Conservation (phyloP, 2,329 filamentous ascomycete genomes). For the Venturia oleaginea region DNA sequence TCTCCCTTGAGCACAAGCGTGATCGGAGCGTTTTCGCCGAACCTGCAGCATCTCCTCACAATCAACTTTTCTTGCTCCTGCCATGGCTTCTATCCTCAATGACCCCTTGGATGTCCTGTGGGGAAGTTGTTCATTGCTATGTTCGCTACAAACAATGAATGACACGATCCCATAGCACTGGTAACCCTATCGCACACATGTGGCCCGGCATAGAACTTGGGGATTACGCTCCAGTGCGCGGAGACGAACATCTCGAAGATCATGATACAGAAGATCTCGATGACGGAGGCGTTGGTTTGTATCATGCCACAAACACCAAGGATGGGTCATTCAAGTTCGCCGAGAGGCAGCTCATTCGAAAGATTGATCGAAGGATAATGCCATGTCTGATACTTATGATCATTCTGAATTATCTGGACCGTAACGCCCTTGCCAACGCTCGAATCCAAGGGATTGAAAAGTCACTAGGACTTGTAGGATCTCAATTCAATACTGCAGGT, state of each 20-base stretch:
- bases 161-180: neutral
- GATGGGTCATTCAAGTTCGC: neutral
- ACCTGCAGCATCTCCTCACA: no score
- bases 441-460: constrained; percentile 52
- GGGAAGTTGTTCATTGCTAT: no score
- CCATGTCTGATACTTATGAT: neutral
- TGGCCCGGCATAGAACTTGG: neutral
- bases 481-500: constrained; percentile 49
- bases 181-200: neutral
- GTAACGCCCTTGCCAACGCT: constrained; percentile 57
- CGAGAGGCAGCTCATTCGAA: neutral
- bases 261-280: neutral
- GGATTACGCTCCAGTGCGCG: neutral
- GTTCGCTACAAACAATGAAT: neutral
- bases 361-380: constrained; percentile 1
- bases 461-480: constrained; percentile 45
- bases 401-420: constrained; percentile 35
- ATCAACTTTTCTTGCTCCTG: neutral
- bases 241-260: neutral
- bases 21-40: neutral
- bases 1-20: neutral
- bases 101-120: no score
- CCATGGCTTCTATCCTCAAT: neutral
- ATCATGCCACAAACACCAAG: neutral
- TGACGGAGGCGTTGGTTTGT: neutral